Evolutionary conservation across 2,329 filamentous ascomycete genomes (phyloP).

Genomic region (Epicoccum sorghinum): DNA sequence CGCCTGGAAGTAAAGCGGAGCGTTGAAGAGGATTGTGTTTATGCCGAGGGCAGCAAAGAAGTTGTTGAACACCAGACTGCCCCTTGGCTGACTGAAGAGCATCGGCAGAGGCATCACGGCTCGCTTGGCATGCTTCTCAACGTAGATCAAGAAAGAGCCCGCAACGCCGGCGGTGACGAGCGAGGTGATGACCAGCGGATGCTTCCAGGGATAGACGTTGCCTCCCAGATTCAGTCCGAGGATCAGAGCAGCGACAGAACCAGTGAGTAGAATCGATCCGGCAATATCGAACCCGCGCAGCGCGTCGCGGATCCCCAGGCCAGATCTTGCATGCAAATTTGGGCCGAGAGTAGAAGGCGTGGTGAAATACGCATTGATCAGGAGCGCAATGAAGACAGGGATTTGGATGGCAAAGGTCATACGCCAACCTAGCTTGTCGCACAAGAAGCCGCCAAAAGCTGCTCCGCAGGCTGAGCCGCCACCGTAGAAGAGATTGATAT

Average conservation of each 20-base stretch:
- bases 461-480: constrained; percentile 62
- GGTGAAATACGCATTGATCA: constrained; percentile 52
- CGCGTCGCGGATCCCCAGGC: constrained; percentile 50
- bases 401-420: constrained; percentile 68
- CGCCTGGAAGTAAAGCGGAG: constrained; percentile 69
- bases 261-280: constrained; percentile 56
- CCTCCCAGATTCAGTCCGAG: constrained; percentile 60
- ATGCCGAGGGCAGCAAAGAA: constrained; percentile 58
- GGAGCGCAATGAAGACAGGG: constrained; percentile 54
- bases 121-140: constrained; percentile 46
- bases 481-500: constrained; percentile 69
- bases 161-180: constrained; percentile 51
- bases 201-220: constrained; percentile 58
- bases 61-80: constrained; percentile 58
- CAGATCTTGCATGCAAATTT: constrained; percentile 50
- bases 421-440: constrained; percentile 73
- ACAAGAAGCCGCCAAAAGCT: constrained; percentile 72
- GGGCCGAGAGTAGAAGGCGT: constrained; percentile 55
- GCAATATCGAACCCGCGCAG: constrained; percentile 57
- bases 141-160: constrained; percentile 50
- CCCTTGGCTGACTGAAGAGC: constrained; percentile 54
- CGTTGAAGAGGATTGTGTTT: constrained; percentile 69
- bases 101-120: constrained; percentile 59
- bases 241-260: constrained; percentile 56
- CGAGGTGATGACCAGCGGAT: constrained; percentile 57